These are phyloP conservation scores for Mycosarcoma mackinlayi DNA, from an alignment of 1,284 basidiomycete species.

Conservation along the genomic window DNA sequence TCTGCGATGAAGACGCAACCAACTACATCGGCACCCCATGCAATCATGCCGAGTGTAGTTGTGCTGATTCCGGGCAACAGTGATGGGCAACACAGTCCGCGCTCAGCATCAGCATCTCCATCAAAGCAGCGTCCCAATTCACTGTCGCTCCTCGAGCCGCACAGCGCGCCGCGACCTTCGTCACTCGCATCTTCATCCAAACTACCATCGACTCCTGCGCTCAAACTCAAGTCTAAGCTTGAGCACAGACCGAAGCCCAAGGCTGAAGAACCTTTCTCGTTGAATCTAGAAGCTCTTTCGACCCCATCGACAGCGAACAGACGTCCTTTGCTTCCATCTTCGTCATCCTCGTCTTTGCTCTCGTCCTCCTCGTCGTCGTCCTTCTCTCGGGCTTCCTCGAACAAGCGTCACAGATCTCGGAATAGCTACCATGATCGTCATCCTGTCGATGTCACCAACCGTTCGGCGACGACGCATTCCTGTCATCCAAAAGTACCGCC, in stretches of 20 bases:
- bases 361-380: slow-evolving; percentile 2
- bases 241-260: no score
- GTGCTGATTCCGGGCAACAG: slow-evolving; percentile 16
- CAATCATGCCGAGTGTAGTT: slow-evolving; percentile 26
- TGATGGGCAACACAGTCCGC: neutral
- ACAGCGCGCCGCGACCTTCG: neutral
- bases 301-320: no score
- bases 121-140: neutral
- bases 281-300: no score
- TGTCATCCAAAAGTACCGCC: slow-evolving; percentile 8
- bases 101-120: slow-evolving; percentile 7
- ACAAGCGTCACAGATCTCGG: slow-evolving; percentile 8
- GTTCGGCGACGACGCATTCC: slow-evolving; percentile 18
- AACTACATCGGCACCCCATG: neutral
- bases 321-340: neutral
- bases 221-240: no score
- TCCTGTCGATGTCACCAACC: slow-evolving; percentile 15
- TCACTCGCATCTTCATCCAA: neutral
- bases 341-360: slow-evolving; percentile 5
- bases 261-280: no score
- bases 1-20: slow-evolving; percentile 13
- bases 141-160: neutral
- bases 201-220: no score
- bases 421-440: slow-evolving; percentile 3
- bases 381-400: slow-evolving; percentile 8